Base-by-base conservation (phyloP, 352 stramenopile genomes). In the Phytophthora crassamura region DNA sequence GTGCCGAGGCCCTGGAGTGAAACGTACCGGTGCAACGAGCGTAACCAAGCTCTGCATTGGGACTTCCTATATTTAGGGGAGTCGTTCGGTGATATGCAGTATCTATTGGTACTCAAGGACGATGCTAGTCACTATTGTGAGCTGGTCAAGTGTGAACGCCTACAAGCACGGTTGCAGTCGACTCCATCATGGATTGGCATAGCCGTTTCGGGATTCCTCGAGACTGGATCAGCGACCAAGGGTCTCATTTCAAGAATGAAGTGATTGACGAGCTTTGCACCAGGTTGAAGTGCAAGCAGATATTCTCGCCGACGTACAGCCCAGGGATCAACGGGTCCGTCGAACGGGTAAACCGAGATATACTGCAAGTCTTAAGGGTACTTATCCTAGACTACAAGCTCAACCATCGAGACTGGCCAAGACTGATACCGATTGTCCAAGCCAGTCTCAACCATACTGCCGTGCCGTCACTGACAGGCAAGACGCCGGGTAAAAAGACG, bases 321-420 rank as follows among this genome's bases (percentile, higher is more conserved):
- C 70, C 61, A 18, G 82, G 66, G 59, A 63, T 70, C 0, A 80
- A 80, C 45, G 71, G 72, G 3, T 73, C 64, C 3, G 49, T 75
- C 0, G 69, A 76, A 38, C 49, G 63, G 1, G 58, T 72, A 1
- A 77, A 77, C 8, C 47, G 58, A 25, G 67, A 78, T 48, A 54
- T 74, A 9, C 12, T 84, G 14, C 72, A 80, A 70, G 70, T 75
- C 7, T 15, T 78, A 25, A 5, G 53, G 12, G 64, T 66, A 0
- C 36, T 76, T 2, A 67, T 75, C 16, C 32, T 67, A 9, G 59
- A 77, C 35, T 71, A 69, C 56, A 70, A 71, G 20, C n/a, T 80
- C 12, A 56, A 42, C 39, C n/a, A n/a, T n/a, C 45, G 57, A 25
- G 53, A 78, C 32, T 78, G 65, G 57, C 33, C 41, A 5, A 52